A percentile compares a stretch with the other conserved stretches of the same genome.
Evolutionary conservation across 805 yeast species (phyloP).

Genomic region (Suhomyces tanzawaensis): DNA sequence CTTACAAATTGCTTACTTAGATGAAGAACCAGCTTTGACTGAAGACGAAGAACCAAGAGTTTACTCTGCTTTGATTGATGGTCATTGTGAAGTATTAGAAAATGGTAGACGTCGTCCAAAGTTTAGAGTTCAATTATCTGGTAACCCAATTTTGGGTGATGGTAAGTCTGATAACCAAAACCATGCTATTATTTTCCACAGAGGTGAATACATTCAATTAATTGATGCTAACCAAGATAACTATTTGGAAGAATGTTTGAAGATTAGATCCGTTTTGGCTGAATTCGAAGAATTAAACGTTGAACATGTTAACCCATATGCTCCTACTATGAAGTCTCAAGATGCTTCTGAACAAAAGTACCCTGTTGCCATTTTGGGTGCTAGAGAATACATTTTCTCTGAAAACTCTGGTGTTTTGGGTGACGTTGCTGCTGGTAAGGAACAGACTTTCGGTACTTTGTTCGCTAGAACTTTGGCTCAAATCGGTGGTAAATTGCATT

Average conservation of each 20-base stretch:
- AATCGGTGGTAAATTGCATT: slow-evolving; percentile 82
- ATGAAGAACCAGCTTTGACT: slow-evolving; percentile 80
- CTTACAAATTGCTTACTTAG: slow-evolving; percentile 86
- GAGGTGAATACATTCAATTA: slow-evolving; percentile 84
- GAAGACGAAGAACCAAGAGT: slow-evolving; percentile 71
- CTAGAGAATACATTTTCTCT: slow-evolving; percentile 83
- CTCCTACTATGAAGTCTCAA: slow-evolving; percentile 63
- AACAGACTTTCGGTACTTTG: slow-evolving; percentile 83
- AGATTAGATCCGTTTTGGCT: slow-evolving; percentile 76
- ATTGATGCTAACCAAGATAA: slow-evolving; percentile 88
- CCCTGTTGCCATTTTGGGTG: slow-evolving; percentile 85
- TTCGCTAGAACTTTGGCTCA: slow-evolving; percentile 82
- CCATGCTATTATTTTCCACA: slow-evolving; percentile 72
- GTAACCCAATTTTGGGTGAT: slow-evolving; percentile 84
- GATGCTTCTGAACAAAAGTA: slow-evolving; percentile 45
- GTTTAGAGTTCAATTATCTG: slow-evolving; percentile 74
- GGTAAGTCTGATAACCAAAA: slow-evolving; percentile 88
- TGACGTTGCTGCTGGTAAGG: slow-evolving; percentile 89
- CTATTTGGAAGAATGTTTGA: slow-evolving; percentile 80
- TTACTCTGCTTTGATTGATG: slow-evolving; percentile 77
- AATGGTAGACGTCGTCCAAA: slow-evolving; percentile 66
- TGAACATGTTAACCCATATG: slow-evolving; percentile 79
- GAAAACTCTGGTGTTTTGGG: slow-evolving; percentile 84
- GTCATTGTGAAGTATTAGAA: slow-evolving; percentile 65
- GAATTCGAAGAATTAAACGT: slow-evolving; percentile 77